Conservation (phyloP, 1,284 basidiomycete species). For the Mycena sp. region DNA sequence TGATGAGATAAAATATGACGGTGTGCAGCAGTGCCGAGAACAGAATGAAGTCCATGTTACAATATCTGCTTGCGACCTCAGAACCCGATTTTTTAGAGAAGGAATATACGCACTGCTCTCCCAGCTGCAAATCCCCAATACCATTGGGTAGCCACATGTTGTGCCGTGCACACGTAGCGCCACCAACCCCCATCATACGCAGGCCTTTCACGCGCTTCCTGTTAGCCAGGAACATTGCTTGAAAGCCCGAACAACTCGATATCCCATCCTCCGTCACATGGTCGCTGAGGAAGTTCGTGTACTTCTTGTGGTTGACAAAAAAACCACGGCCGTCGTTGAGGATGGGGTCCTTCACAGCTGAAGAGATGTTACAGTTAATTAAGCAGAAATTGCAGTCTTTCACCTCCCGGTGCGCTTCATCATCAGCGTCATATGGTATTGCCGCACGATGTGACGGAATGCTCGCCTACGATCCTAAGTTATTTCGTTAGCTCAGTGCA, state of each 20-base stretch:
- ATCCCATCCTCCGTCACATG: conserved; percentile 14
- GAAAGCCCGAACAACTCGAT: neutral
- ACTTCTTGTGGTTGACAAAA: conserved; percentile 30
- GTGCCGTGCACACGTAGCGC: conserved; percentile 20
- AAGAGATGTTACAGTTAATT: conserved; percentile 29
- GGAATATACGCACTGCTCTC: conserved; percentile 15
- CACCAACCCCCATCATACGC: conserved; percentile 20
- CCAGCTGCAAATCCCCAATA: conserved; percentile 28
- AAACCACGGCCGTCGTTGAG: conserved; percentile 12
- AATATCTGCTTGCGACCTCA: conserved; percentile 26
- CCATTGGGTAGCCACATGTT: conserved; percentile 26
- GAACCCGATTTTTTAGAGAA: neutral
- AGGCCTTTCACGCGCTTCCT: neutral
- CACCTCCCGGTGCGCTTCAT: too few species aligned
- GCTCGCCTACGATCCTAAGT: conserved; percentile 15
- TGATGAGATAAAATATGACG: neutral
- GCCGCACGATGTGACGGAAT: conserved; percentile 17
- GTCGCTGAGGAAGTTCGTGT: neutral
- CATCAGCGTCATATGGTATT: too few species aligned
- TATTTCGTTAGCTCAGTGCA: neutral
- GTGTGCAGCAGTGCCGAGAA: conserved; percentile 8
- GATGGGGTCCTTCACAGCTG: conserved; percentile 33
- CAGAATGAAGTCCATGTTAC: conserved; percentile 37
- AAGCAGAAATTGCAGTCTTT: conserved; percentile 45
- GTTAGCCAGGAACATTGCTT: too few species aligned